Evolutionary conservation across 805 yeast species (phyloP).

Genomic region (Monosporozyma solicola): DNA sequence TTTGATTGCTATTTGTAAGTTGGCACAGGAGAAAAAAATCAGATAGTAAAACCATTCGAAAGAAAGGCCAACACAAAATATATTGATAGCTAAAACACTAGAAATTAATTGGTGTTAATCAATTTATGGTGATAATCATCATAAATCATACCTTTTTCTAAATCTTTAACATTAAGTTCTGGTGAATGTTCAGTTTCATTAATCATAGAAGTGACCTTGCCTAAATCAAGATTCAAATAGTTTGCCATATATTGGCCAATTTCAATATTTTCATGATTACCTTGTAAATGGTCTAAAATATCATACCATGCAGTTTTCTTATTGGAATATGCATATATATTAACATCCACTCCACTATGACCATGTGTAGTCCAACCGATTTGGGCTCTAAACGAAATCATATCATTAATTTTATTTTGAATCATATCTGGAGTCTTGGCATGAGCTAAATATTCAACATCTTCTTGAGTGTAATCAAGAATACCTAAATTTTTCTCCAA

Average conservation of each 20-base stretch:
- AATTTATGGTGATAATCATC: conserved; percentile 17
- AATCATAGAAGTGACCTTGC: conserved; percentile 40
- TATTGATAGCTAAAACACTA: background rate
- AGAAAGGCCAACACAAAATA: background rate
- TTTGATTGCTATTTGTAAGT: background rate
- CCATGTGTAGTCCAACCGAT: conserved; percentile 98
- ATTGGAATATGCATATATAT: conserved; percentile 74
- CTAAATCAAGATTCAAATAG: conserved; percentile 40
- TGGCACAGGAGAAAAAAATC: background rate
- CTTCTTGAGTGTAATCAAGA: conserved; percentile 44
- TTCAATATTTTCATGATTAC: conserved; percentile 82
- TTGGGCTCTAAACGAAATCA: conserved; percentile 75
- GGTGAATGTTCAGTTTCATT: conserved; percentile 44
- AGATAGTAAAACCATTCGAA: background rate
- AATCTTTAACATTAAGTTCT: conserved; percentile 1
- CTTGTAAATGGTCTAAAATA: conserved; percentile 45
- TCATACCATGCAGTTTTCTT: conserved; percentile 36
- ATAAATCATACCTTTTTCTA: background rate
- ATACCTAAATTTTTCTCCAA: conserved; percentile 63
- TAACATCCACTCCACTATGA: conserved; percentile 92
- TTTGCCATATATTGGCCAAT: conserved; percentile 66
- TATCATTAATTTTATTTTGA: conserved; percentile 48
- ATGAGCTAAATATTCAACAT: conserved; percentile 35
- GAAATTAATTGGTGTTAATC: background rate
- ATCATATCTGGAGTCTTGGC: conserved; percentile 22